These are phyloP conservation scores for Escallonia rubra DNA, from an alignment of 129 eudicot genomes.

Conservation along the genomic window DNA sequence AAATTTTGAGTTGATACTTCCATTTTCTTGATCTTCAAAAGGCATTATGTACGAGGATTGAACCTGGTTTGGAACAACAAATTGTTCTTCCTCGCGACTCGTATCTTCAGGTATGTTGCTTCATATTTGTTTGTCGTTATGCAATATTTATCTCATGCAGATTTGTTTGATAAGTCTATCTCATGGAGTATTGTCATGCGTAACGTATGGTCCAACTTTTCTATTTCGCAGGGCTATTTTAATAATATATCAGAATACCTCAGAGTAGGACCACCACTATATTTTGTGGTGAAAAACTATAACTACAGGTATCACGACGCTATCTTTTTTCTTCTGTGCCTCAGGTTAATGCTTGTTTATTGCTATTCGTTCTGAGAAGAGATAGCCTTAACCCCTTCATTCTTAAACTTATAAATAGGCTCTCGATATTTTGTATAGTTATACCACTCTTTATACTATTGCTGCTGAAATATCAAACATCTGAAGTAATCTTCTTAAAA, in stretches of 20 bases:
- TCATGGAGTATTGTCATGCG: not conserved
- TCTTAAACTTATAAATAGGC: too few relatives aligned
- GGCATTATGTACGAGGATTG: constrained; percentile 93
- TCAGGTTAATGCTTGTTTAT: not conserved
- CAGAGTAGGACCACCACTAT: constrained; percentile 93
- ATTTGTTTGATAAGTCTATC: too few relatives aligned
- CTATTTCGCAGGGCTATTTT: constrained; percentile 71
- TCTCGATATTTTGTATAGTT: too few relatives aligned
- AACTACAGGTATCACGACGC: constrained; percentile 57
- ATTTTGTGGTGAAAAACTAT: constrained; percentile 84
- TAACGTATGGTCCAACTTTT: not conserved
- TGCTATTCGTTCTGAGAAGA: constrained; percentile 1
- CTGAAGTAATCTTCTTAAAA: too few relatives aligned
- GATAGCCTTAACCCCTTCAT: not conserved
- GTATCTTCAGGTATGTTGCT: constrained; percentile 79
- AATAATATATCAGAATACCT: constrained; percentile 74
- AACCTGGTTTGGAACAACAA: constrained; percentile 98
- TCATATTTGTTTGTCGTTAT: not conserved
- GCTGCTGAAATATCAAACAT: too few relatives aligned
- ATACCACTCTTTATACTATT: too few relatives aligned
- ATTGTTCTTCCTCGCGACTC: constrained; percentile 98
- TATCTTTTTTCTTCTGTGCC: not conserved
- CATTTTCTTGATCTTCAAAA: constrained; percentile 20
- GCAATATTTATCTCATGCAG: not conserved
- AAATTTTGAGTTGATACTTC: constrained; percentile 10